A percentile compares a stretch with the other conserved stretches of the same genome.
Evolutionary conservation across 179 eudicot genomes (phyloP).

Genomic region (Silene coronaria): DNA sequence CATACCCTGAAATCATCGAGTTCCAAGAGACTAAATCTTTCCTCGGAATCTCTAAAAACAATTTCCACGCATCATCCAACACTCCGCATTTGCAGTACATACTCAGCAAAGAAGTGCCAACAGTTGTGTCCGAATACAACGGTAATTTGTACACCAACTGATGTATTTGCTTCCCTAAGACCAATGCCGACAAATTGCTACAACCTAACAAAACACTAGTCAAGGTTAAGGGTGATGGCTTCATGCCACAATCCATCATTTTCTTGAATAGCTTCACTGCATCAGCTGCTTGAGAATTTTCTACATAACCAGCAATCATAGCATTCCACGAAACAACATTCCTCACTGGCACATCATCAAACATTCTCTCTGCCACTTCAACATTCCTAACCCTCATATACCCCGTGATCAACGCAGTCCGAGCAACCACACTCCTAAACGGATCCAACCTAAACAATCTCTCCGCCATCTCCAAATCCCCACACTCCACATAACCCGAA

Average conservation of each 20-base stretch:
- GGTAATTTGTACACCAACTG: constrained; percentile 50
- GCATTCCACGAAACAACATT: constrained; percentile 74
- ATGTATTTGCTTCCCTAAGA: constrained; percentile 71
- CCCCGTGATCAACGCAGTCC: constrained; percentile 69
- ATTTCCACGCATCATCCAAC: constrained; percentile 49
- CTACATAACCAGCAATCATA: constrained; percentile 82
- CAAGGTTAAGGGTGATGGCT: constrained; percentile 51
- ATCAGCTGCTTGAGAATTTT: constrained; percentile 49
- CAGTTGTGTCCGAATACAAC: constrained; percentile 46
- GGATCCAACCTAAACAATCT: constrained; percentile 47
- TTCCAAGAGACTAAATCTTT: constrained; percentile 78
- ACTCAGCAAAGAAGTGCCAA: constrained; percentile 70
- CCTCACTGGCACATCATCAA: constrained; percentile 44
- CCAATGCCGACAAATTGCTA: constrained; percentile 61
- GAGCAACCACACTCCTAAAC: constrained; percentile 46
- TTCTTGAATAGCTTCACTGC: constrained; percentile 54
- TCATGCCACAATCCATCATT: constrained; percentile 44
- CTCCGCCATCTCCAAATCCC: constrained; percentile 54
- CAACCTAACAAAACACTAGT: constrained; percentile 71
- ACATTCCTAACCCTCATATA: constrained; percentile 61
- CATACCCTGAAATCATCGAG: constrained; percentile 79
- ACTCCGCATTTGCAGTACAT: constrained; percentile 87
- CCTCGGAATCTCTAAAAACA: constrained; percentile 50
- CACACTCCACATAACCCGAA: constrained; percentile 62
- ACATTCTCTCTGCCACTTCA: constrained; percentile 54